Base-by-base conservation (phyloP, 2,329 filamentous ascomycete genomes). In the Hysterium pulicare region DNA sequence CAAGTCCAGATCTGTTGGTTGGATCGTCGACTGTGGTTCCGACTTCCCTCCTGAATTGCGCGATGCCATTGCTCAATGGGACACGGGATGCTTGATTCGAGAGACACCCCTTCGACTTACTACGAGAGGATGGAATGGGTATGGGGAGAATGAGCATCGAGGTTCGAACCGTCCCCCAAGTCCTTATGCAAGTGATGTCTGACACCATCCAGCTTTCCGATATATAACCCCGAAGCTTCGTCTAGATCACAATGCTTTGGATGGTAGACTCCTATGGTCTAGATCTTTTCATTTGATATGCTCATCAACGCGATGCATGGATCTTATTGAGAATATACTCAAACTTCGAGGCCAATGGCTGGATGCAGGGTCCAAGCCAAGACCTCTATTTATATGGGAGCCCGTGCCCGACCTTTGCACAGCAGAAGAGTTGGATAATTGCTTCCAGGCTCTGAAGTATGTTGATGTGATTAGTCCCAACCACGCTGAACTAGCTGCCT, bases 121-220 rank as follows among this genome's bases (percentile, higher is more conserved):
- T 2, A 98, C 93, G 0, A 81, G 89, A 34, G 90, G 86, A 34
- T 95, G 89, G 88, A 97, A 97, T 64, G 87, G 87, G 16, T 97
- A 97, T 62, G 81, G 84, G 28, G 77, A 79, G 23, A 76, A 81
- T 40, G 81, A 82, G 45, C 79, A 87, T 62, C 78, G 82, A 70
- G 73, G 77, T 71, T 50, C 31, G 38, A 24, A 16, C 33, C 16
- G 38, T 42, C 13, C 35, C 23, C 5, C 21, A 35, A 28, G 30
- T 22, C 10, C 31, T 28, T 22, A 23, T 9, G 22, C 34, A 30
- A 28, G 31, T 34, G 26, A n/a, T 28, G 42, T 44, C 33, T 50
- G 37, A 49, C 43, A 13, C 44, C 40, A 40, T 39, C 42, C 52
- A 67, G 83, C 84, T 6, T 98, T 98, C 74, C 84, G 82, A 62